These are phyloP conservation scores for Aspergillus ibericus DNA, from an alignment of 2,329 filamentous ascomycete genomes.

Conservation along the genomic window DNA sequence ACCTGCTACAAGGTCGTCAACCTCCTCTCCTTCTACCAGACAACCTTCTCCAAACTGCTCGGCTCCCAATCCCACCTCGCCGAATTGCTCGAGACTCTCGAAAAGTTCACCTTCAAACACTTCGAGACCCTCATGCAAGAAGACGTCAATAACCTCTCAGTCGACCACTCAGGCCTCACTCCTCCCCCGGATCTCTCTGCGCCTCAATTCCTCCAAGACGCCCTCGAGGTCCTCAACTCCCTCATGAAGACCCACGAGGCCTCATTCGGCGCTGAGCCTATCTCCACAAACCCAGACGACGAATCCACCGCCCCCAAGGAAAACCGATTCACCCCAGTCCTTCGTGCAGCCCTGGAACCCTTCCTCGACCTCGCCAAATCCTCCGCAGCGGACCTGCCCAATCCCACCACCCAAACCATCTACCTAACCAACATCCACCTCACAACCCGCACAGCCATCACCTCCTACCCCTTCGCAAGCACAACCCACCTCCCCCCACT, in stretches of 20 bases:
- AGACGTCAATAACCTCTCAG: constrained; percentile 62
- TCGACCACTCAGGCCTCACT: constrained; percentile 70
- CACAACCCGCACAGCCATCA: constrained; percentile 39
- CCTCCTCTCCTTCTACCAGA: constrained; percentile 81
- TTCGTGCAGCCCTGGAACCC: constrained; percentile 79
- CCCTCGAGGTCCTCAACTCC: constrained; percentile 71
- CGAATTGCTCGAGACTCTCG: constrained; percentile 66
- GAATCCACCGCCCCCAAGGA: constrained; percentile 38
- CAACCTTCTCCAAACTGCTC: constrained; percentile 79
- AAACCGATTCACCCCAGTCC: constrained; percentile 70
- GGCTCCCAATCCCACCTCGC: constrained; percentile 68
- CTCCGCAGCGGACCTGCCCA: constrained; percentile 44
- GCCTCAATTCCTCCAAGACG: constrained; percentile 77
- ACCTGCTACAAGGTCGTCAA: constrained; percentile 88
- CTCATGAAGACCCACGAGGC: constrained; percentile 87
- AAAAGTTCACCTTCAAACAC: constrained; percentile 75
- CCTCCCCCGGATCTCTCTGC: constrained; percentile 71
- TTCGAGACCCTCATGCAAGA: constrained; percentile 82
- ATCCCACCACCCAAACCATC: constrained; percentile 48
- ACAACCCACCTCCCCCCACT: constrained; percentile 56
- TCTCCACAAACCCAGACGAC: constrained; percentile 53
- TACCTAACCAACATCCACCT: constrained; percentile 51
- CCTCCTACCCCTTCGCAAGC: constrained; percentile 60
- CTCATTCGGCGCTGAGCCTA: constrained; percentile 57
- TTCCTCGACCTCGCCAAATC: constrained; percentile 69